Percentiles rank a stretch among this genome's conserved stretches.
These are phyloP conservation scores for Eimeria tenella DNA, from an alignment of 169 alveolate genomes.

Conservation along the genomic window DNA sequence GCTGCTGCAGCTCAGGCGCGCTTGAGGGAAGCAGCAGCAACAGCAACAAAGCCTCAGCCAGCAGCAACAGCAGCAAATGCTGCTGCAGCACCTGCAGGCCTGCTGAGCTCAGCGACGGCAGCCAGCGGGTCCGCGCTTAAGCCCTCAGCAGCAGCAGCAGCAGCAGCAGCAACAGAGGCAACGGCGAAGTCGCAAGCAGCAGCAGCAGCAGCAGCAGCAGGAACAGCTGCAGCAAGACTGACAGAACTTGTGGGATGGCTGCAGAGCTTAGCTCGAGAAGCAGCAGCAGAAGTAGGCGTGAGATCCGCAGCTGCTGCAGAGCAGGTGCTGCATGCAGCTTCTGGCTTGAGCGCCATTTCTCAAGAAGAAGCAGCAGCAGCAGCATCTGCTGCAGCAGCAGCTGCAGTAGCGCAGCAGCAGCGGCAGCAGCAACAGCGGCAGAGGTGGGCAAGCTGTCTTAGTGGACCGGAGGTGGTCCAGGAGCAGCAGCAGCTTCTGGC, in stretches of 20 bases:
- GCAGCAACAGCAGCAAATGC: conserved; percentile 17
- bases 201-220: conserved; percentile 25
- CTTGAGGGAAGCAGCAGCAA: background rate
- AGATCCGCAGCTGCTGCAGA: background rate
- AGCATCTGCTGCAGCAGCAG: background rate
- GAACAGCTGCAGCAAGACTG: background rate
- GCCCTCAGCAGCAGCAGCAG: background rate
- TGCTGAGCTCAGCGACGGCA: no score
- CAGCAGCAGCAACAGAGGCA: background rate
- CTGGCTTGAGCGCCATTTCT: background rate
- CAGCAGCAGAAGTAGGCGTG: background rate
- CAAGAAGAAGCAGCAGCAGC: background rate
- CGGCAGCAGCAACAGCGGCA: background rate
- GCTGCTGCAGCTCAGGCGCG: background rate
- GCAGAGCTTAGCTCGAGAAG: background rate
- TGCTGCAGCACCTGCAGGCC: no score
- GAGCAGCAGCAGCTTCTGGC: conserved; percentile 7
- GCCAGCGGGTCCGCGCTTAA: no score
- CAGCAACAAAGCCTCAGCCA: background rate
- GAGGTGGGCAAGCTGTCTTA: background rate
- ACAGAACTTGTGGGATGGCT: no score
- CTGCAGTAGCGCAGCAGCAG: conserved; percentile 33
- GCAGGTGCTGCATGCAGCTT: background rate
- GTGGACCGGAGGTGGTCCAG: background rate
- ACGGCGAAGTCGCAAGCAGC: background rate